Conservation (phyloP, 768 basidiomycete species). For the Sistotremastrum suecicum region DNA sequence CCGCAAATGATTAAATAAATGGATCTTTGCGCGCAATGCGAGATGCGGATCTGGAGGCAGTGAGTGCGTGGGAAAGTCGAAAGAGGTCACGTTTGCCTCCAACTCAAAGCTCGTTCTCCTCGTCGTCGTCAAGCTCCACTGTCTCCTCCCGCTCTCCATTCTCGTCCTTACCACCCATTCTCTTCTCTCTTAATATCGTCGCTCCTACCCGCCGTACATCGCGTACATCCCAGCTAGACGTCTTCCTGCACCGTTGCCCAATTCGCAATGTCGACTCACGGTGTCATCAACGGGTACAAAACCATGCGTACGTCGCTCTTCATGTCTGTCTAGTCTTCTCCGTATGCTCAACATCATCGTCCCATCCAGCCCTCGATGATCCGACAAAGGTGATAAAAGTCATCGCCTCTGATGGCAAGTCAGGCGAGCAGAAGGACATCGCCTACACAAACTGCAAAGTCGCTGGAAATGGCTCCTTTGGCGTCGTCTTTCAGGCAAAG, state of each 20-base stretch:
- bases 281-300: constrained; percentile 80
- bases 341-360: constrained; percentile 3
- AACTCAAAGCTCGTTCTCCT: no score
- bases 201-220: neutral
- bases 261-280: constrained; percentile 48
- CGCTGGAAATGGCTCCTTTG: constrained; percentile 97
- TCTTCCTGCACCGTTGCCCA: neutral
- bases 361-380: constrained; percentile 69
- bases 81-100: no score
- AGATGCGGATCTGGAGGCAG: no score
- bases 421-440: constrained; percentile 75
- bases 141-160: no score
- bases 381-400: constrained; percentile 95
- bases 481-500: constrained; percentile 95
- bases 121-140: no score
- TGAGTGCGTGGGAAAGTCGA: no score
- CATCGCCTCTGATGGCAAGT: constrained; percentile 88
- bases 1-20: no score
- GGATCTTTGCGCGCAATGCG: no score
- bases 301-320: constrained; percentile 53
- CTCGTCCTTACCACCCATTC: neutral
- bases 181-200: neutral
- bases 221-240: neutral
- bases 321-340: constrained; percentile 1
- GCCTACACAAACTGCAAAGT: constrained; percentile 97